Evolutionary conservation across 306 rosid genomes (phyloP), one percentile per base, ranked within the genome.

Genomic region (Sesbania bispinosa): DNA sequence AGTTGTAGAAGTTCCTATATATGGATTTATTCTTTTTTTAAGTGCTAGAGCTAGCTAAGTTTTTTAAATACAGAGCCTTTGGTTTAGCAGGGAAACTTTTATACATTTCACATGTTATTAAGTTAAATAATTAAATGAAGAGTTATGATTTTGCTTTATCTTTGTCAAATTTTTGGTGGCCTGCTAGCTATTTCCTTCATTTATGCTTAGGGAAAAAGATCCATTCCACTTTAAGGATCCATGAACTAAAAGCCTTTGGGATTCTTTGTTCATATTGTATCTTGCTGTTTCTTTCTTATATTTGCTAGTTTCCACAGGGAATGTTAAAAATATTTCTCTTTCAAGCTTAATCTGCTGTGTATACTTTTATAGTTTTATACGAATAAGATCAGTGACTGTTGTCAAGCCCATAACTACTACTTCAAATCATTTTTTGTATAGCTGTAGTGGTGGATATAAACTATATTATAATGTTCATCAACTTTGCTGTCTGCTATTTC

Each of bases 391-490:
- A 27, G 51, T 30, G 38, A 41, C 29, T 26, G 20, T 20, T 41
- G 47, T 35, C 18, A 46, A 46, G 16, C 50, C 35, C 65, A 53
- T 50, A 42, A 35, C 2, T 75, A 16, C 16, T 27, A 27, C 9
- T 69, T 54, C 16, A 35, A 54, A 53, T 47, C 39, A 75, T 30
- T 32, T 46, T 53, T 43, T 52, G 64, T 51, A 43, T 39, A 74
- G 30, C 77, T 69, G 48, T 62, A 61, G 53, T 74, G 16, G 69
- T 13, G 42, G 51, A 80, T 74, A 19, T 19, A 48, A 47, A n/a
- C 54, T 38, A 10, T 50, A 20, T 47, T 36, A 57, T 73, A 14
- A 6, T 65, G 45, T 46, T 72, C 13, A 19, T 41, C 8, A 55
- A 35, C n/a, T 55, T 72, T 6, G 2, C 74, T 36, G 41, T 45